Base-by-base conservation (phyloP, 2,329 filamentous ascomycete species). In the Immersiporthe knoxdaviesiana region DNA sequence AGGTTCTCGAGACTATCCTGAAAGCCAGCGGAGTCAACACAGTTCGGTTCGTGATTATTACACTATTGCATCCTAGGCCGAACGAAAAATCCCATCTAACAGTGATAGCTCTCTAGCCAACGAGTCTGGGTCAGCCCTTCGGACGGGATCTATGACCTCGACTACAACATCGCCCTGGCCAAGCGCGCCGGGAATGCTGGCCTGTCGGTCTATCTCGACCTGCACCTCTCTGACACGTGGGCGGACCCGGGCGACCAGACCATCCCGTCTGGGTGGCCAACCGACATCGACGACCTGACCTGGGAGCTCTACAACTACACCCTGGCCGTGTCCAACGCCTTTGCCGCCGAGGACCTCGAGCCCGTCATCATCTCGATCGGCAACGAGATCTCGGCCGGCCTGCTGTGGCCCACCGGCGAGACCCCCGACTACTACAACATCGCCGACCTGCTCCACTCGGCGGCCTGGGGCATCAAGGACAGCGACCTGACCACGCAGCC, bases 151-250 rank as follows among this genome's bases (percentile, higher is more conserved):
- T 93, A 93, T 77, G 86, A 91, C 76, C 82, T 92, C 54, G 87
- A 86, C 69, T 93, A 93, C 79, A 92, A 92, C 76, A 75, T 93
- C 72, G 80, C 85, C 66, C 83, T 93, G 21, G 91, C 88, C 1
- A 85, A 85, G 75, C 84, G 91, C 62, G 89, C 89, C 3, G 84
- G 88, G 72, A 85, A 86, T 2, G 88, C 85, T 0, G 90, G 90
- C 0, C 77, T 92, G 67, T 81, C 81, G 3, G 82, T 91, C 50
- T 87, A 86, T 73, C 79, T 92, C 24, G 87, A 91, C 72, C 80
- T 92, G 68, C 89, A 91, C 77, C 88, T 87, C 73, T 88, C 85
- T 76, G 89, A 92, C 78, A 91, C 86, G 1, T 92, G 90, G 91
- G 90, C 91, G 0, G 90, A 92, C 73, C 90, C 90, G 0, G 80